Base-by-base conservation (phyloP, 805 yeast species). In the Saccharomycopsis vini region DNA sequence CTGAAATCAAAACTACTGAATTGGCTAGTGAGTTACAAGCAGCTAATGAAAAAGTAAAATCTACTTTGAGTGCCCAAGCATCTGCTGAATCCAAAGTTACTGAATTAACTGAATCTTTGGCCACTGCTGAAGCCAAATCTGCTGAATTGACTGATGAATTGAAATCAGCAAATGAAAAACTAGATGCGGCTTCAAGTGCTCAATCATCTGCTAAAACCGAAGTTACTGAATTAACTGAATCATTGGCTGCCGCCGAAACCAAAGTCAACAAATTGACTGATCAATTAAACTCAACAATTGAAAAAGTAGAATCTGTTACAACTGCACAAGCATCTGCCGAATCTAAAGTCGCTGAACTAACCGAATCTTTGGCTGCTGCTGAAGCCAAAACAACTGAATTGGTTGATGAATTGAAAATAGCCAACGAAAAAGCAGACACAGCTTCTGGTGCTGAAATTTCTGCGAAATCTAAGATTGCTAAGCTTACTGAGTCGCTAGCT, bases 341-440 rank as follows among this genome's bases (percentile, higher is more conserved):
- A 7, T 24, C 23, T 5, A 28, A 40, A 24, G 19, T 32, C 16
- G 29, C 23, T 16, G 32, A 40, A 26, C n/a, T 23, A 15, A 26
- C 31, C 18, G 31, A 40, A 15, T 24, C 21, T 26, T 33, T 28
- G 19, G n/a, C n/a, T n/a, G n/a, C n/a, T n/a, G n/a, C n/a, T n/a
- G n/a, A n/a, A n/a, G n/a, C n/a, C n/a, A n/a, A n/a, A n/a, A n/a
- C n/a, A n/a, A 21, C 15, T 20, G 34, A 36, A 13, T 18, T 20
- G 21, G 24, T 42, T 31, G 35, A 29, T 16, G 36, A 10, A 7
- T 36, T 42, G 31, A 42, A 36, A 22, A 18, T 15, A 15, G n/a
- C n/a, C n/a, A n/a, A n/a, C n/a, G 33, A 42, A 21, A 15, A 10
- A n/a, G n/a, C 15, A 10, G 36, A 19, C 4, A 39, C 28, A 21